Conservation (phyloP, 1,284 basidiomycete species). For the Malassezia caprae region DNA sequence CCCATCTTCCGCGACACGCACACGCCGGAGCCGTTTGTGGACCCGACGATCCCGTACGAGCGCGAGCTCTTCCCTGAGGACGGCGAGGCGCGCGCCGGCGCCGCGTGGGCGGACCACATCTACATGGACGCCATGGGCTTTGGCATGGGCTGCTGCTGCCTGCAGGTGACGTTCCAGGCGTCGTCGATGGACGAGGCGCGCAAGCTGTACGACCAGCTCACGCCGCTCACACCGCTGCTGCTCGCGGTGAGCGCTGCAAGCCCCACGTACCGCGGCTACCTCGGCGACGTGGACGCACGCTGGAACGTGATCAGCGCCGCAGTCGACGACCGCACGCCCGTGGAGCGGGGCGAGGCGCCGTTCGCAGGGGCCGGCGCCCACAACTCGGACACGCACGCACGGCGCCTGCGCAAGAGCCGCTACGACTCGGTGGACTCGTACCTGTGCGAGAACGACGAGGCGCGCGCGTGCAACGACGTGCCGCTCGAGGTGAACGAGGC, state of each 20-base stretch:
- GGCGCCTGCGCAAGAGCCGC: constrained; percentile 79
- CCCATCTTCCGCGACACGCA: constrained; percentile 81
- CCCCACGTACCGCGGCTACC: constrained; percentile 83
- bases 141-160: constrained; percentile 97
- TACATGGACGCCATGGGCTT: constrained; percentile 99
- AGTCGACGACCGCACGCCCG: constrained; percentile 89
- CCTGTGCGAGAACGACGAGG: constrained; percentile 61
- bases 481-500: constrained; percentile 65
- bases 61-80: constrained; percentile 71
- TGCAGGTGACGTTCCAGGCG: constrained; percentile 95
- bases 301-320: constrained; percentile 97
- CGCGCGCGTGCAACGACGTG: constrained; percentile 88
- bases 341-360: constrained; percentile 68
- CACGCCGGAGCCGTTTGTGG: constrained; percentile 79
- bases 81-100: constrained; percentile 69
- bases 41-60: constrained; percentile 77
- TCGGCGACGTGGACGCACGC: constrained; percentile 91
- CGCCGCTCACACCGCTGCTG: constrained; percentile 88
- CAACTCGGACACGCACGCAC: constrained; percentile 13
- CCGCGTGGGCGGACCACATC: constrained; percentile 78
- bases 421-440: constrained; percentile 95
- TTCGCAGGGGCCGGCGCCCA: constrained; percentile 3
- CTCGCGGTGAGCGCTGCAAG: constrained; percentile 89
- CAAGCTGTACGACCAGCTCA: constrained; percentile 82
- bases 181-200: constrained; percentile 85